phyloP scores from a whole-genome alignment of 2,329 filamentous ascomycete species.

The Fusarium sp. region DNA sequence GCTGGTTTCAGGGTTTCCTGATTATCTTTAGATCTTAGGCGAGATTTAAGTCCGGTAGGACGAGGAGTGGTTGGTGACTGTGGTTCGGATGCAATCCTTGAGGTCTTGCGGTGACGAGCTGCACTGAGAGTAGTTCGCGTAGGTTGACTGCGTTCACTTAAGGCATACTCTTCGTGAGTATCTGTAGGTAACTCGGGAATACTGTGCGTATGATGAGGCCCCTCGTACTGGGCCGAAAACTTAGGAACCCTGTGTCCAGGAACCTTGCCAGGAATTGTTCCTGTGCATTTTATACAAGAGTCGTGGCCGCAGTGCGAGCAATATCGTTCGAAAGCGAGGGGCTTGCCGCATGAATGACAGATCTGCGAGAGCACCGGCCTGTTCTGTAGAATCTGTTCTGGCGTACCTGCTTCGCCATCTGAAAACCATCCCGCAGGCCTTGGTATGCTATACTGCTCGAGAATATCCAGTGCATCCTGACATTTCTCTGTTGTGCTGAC shows the following conservation, averaged over 20 bases:
- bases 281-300: constrained; percentile 61
- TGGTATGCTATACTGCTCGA: constrained; percentile 59
- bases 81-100: constrained; percentile 23
- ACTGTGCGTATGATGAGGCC: constrained; percentile 9
- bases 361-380: constrained; percentile 49
- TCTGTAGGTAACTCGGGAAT: constrained; percentile 1
- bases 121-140: constrained; percentile 4
- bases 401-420: constrained; percentile 49
- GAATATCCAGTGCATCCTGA: constrained; percentile 60
- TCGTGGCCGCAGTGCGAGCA: constrained; percentile 64
- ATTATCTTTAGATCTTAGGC: constrained; percentile 7
- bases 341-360: constrained; percentile 64
- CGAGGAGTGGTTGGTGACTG: constrained; percentile 22
- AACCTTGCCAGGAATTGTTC: constrained; percentile 47
- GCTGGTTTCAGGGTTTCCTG: constrained; percentile 11
- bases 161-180: background rate
- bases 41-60: constrained; percentile 14
- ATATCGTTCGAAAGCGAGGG: constrained; percentile 52
- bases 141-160: constrained; percentile 12
- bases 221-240: constrained; percentile 3
- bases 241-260: background rate
- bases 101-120: constrained; percentile 7
- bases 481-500: constrained; percentile 53
- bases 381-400: constrained; percentile 14
- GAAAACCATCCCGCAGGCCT: constrained; percentile 61